phyloP scores from a whole-genome alignment of 2,329 filamentous ascomycete species.

The Xylaria arbuscula region DNA sequence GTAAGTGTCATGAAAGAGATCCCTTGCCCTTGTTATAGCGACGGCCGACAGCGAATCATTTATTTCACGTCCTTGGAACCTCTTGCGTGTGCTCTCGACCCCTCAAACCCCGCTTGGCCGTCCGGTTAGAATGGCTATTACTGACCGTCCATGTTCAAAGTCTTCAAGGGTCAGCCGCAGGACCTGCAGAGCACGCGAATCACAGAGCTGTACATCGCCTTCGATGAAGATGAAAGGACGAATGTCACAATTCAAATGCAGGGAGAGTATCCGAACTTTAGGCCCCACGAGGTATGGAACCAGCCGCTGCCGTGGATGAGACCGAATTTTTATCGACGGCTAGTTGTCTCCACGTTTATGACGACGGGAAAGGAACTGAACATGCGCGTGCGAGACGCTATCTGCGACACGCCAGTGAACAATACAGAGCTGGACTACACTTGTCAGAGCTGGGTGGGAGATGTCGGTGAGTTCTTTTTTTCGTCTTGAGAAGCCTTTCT shows the following conservation, averaged over 20 bases:
- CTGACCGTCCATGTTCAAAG: conserved; percentile 31
- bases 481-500: not conserved
- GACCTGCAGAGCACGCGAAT: conserved; percentile 48
- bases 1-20: conserved; percentile 25
- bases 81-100: conserved; percentile 1
- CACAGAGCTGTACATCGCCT: conserved; percentile 48
- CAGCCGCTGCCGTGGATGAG: conserved; percentile 43
- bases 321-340: conserved; percentile 46
- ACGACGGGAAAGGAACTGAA: conserved; percentile 40
- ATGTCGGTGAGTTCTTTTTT: conserved; percentile 38
- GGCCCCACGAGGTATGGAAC: conserved; percentile 45
- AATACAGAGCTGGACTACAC: conserved; percentile 46
- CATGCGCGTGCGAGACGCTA: conserved; percentile 43
- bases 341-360: conserved; percentile 45
- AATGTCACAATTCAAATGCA: conserved; percentile 49
- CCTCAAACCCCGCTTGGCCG: not conserved
- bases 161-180: conserved; percentile 48
- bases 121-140: conserved; percentile 4
- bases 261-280: conserved; percentile 45
- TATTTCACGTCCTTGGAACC: not conserved
- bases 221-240: conserved; percentile 46
- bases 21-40: not conserved
- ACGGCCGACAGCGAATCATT: conserved; percentile 5
- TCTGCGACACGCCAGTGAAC: conserved; percentile 44
- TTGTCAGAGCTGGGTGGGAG: conserved; percentile 48